Evolutionary conservation across 1,139 yeast genomes (phyloP), one percentile per base, ranked within the genome.

Genomic region (Meyerozyma athensensis): DNA sequence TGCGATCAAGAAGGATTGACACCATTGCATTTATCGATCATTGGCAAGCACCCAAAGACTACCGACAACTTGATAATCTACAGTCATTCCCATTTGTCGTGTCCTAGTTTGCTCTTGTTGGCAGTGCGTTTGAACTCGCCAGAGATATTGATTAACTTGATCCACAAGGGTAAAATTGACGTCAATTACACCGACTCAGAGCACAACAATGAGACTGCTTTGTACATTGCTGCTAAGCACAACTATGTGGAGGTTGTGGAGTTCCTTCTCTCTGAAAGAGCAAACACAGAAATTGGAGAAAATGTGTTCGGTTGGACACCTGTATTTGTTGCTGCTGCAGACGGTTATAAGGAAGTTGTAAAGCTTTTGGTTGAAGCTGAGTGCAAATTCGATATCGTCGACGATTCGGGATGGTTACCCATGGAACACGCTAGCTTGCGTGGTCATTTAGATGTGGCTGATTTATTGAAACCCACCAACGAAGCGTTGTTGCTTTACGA

Each of bases 401-500:
- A 92, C 61, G 83, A 78, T 38, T 84, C 95, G 31, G 97, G 97
- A 0, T 92, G 97, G 97, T 79, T 90, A 18, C 96, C 97, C 7
- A 81, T 87, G 80, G 98, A 92, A 53, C 97, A 92, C 59, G 97
- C 97, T 0, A 82, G 87, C 40, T 68, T 92, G 36, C 73, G 97
- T 50, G 98, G 98, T 7, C 96, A 89, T 58, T 64, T 90, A 43
- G 72, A 67, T 2, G 77, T 86, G 19, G 81, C 95, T 2, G 78
- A 77, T 37, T 50, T 78, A 49, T 63, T 87, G 40, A 64, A 63
- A 38, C 86, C 86, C 1, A 39, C 41, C 1, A 58, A 68, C 43
- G 56, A 56, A 19, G 50, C 51, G 26, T 39, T 70, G 24, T 58
- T 70, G 34, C 49, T 65, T 16, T 68, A 64, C 45, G 73, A 70